Base-by-base conservation (phyloP, 163 green algal genomes). In the Scenedesmus sp. region DNA sequence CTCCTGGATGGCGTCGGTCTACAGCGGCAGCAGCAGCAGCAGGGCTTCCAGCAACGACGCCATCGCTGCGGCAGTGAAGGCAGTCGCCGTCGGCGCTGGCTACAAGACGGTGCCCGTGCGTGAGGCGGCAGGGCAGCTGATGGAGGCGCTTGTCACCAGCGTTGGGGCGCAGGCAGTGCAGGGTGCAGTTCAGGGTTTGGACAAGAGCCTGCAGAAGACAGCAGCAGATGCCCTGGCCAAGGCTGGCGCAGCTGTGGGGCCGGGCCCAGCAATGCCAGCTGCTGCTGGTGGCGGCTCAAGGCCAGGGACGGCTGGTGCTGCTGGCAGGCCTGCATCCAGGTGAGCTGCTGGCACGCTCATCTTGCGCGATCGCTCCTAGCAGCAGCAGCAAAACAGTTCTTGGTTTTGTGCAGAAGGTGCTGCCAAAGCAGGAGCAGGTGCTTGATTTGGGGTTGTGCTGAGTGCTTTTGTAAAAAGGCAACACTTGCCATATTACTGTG, bases 81-180 rank as follows among this genome's bases (percentile, higher is more conserved):
- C 91, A 0, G 94, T 92, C 3, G 92, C 90, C 1, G 10, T 94
- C 1, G 97, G 95, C 33, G 91, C 85, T 4, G 46, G 51, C 0
- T 97, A 99, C 95, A 99, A 99, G 93, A 89, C 93, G 0, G 92
- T 61, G 3, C 93, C 95, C n/a, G 96, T 98, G 70, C 90, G 97
- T 0, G 96, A 97, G 20, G 94, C 94, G 0, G 95, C 93, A 9
- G 68, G 35, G 1, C 91, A 95, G 84, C 86, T 98, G n/a, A 51
- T 95, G 81, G 83, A 92, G 18, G 90, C 89, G n/a, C 70, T 96
- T 65, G 15, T 94, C 12, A 80, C 72, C 9, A 35, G 20, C 76
- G 73, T 82, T 26, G 89, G 89, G 5, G 20, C 53, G 4, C 43
- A 35, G 30, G 89, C 59, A 37, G 72, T 90, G 37, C 56, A 88